phyloP scores from a whole-genome alignment of 2,329 filamentous ascomycete species.

The Colletotrichum abscissum region DNA sequence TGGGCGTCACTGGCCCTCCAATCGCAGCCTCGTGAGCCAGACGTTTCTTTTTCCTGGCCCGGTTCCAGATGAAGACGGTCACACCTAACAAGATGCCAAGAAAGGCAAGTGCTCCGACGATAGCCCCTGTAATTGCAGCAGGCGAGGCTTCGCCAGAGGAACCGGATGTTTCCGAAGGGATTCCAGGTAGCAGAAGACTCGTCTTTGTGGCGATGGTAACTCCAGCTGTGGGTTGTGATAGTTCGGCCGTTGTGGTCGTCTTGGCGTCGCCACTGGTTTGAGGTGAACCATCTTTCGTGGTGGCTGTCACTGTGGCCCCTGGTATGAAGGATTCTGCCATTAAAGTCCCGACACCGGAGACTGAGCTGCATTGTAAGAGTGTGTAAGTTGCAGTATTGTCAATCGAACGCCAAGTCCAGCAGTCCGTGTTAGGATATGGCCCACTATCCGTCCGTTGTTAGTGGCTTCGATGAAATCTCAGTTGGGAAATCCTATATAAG shows the following conservation, averaged over 20 bases:
- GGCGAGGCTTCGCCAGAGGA: background rate
- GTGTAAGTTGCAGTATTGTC: background rate
- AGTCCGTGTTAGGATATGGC: background rate
- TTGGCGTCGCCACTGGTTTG: background rate
- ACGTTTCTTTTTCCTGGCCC: background rate
- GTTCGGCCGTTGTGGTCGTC: too few species aligned
- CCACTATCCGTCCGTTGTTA: background rate
- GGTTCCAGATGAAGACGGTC: background rate
- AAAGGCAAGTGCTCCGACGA: conserved; percentile 20
- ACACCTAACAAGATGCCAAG: background rate
- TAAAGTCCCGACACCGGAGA: background rate
- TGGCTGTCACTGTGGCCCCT: background rate
- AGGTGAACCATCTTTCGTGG: background rate
- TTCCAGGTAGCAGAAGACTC: background rate
- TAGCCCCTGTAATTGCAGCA: background rate
- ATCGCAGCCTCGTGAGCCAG: background rate
- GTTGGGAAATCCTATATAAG: too few species aligned
- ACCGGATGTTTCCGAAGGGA: background rate
- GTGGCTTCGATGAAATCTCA: background rate
- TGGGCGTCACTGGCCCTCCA: background rate
- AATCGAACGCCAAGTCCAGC: conserved; percentile 8
- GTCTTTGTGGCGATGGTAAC: background rate
- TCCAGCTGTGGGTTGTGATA: background rate
- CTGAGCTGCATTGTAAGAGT: background rate
- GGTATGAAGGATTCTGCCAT: background rate